Conservation (phyloP, 169 alveolate species). For the Perkinsus marinus region DNA sequence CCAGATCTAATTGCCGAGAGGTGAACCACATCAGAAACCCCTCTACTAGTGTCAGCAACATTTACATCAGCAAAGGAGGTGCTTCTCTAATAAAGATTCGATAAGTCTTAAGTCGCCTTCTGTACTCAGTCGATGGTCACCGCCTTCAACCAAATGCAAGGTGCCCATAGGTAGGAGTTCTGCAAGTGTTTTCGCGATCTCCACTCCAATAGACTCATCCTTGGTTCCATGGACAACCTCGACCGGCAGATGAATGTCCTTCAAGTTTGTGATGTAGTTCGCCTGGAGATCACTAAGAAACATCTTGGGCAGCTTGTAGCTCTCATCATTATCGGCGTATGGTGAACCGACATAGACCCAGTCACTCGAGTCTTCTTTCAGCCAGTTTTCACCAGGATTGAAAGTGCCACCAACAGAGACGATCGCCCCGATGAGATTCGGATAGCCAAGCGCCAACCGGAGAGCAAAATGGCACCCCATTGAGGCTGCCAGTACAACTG, state of each 20-base stretch:
- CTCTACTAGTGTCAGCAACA: too few species aligned
- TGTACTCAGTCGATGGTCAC: background rate
- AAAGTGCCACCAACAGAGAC: too few species aligned
- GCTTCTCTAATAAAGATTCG: background rate
- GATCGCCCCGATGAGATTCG: too few species aligned
- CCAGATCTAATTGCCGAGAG: too few species aligned
- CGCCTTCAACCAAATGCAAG: background rate
- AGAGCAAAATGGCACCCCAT: too few species aligned
- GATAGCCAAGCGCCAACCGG: too few species aligned
- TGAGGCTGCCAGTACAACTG: too few species aligned
- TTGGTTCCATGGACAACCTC: background rate
- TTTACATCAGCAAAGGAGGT: background rate
- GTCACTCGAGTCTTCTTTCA: too few species aligned
- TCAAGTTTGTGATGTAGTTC: background rate
- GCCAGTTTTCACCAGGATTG: too few species aligned
- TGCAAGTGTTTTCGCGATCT: background rate
- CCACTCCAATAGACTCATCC: background rate
- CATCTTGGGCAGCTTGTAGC: background rate
- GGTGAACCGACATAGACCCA: background rate
- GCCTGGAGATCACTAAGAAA: background rate
- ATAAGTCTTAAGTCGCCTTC: background rate
- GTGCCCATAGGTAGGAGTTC: background rate
- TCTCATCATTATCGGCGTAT: background rate
- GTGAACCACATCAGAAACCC: too few species aligned
- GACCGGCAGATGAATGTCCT: background rate